Evolutionary conservation across 768 basidiomycete genomes (phyloP).

Genomic region (Candolleomyces eurysporus): DNA sequence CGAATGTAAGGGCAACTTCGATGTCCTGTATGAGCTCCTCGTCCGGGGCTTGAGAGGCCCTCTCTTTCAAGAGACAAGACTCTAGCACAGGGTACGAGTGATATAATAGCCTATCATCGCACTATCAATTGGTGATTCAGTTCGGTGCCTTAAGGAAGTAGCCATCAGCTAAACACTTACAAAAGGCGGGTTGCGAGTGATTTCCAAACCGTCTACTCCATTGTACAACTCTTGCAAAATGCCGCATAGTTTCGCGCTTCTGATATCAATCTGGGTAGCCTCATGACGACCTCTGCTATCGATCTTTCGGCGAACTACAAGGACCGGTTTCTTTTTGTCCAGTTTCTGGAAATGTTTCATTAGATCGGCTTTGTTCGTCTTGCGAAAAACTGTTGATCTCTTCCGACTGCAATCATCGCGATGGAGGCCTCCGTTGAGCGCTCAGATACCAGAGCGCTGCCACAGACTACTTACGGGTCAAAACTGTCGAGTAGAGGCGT

Average conservation of each 20-base stretch:
- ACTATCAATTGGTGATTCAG: background rate
- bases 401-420: background rate
- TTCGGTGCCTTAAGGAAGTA: background rate
- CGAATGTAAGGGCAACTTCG: constrained; percentile 1
- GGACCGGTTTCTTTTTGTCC: constrained; percentile 18
- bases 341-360: constrained; percentile 10
- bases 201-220: background rate
- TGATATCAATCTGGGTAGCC: constrained; percentile 18
- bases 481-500: no score
- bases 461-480: no score
- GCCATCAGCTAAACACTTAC: background rate
- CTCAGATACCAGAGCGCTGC: no score
- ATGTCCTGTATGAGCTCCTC: background rate
- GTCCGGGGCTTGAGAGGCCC: background rate
- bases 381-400: constrained; percentile 10
- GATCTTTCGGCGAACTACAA: constrained; percentile 21
- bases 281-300: constrained; percentile 15
- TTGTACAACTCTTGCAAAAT: constrained; percentile 13
- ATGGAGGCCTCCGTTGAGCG: no score
- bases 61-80: no score
- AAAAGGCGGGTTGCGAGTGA: background rate
- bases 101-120: background rate
- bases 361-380: constrained; percentile 17
- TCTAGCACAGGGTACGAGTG: no score
- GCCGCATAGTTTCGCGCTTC: constrained; percentile 13